Evolutionary conservation across 1,284 basidiomycete species (phyloP), one percentile per base, ranked within the genome.

Genomic region (Cutaneotrichosporon cavernicola): DNA sequence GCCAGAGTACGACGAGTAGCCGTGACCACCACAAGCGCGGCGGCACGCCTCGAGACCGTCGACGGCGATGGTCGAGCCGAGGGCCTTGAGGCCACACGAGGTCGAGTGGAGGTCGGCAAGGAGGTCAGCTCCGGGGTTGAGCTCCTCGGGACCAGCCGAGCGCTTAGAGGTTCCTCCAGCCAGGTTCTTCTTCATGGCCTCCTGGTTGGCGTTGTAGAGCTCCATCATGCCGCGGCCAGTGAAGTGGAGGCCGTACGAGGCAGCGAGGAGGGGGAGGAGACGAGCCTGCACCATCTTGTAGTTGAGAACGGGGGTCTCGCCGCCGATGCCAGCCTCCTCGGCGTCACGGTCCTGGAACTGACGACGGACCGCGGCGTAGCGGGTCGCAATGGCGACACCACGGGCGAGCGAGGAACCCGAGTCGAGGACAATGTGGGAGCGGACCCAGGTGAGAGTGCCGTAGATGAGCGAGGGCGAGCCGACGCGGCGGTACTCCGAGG

Each of bases 271-370:
- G 34, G 85, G 85, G 75, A 86, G 81, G 51, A 86, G 74, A 30
- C 85, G 80, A 22, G 84, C 79, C 75, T 86, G 85, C 72, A 86
- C 85, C 63, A 85, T 85, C 14, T 85, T 84, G 73, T 86, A 86
- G 74, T 86, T 85, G 69, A 86, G 77, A 22, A 86, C 72, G 67
- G 85, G 83, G 5, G 84, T 84, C 73, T 86, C 85, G 38, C 66
- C 66, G 18, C 51, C 51, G 16, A 72, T 63, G 66, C 79, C 69
- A 63, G 81, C 81, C 65, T 81, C 80, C 8, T 80, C 81, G 14
- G 73, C 74, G 63, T 79, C 83, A 34, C 64, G 66, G 66, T 68
- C 66, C 66, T 68, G 66, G 81, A 86, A 86, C 72, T 86, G 85
- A 32, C 85, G 75, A 58, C 85, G 79, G 13, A 86, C 82, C 2